Conservation (phyloP, 495 filamentous ascomycete species). For the Neurospora intermedia region DNA sequence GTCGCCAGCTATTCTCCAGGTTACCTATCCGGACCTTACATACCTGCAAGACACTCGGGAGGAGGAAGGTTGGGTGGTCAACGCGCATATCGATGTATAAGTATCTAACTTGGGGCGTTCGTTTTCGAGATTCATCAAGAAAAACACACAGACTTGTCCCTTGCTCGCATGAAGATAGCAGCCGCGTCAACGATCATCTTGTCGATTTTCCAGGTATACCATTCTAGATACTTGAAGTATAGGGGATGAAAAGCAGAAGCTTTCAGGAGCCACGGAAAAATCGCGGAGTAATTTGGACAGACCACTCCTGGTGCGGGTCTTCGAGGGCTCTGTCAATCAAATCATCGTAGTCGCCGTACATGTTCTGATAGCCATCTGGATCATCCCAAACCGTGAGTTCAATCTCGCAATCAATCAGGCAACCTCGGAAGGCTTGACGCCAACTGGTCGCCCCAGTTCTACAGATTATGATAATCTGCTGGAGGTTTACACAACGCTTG, state of each 20-base stretch:
- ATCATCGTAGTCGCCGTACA: neutral
- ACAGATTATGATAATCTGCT: neutral
- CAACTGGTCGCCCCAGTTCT: neutral
- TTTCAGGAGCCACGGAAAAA: neutral
- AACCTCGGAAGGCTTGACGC: neutral
- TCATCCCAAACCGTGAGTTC: neutral
- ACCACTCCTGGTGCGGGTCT: neutral
- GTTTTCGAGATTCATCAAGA: too few relatives aligned
- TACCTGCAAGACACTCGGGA: too few relatives aligned
- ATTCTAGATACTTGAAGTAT: neutral
- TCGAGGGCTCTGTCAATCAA: neutral
- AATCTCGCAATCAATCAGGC: neutral
- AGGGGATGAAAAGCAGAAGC: neutral
- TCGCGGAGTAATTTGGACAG: neutral
- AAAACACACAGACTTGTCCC: too few relatives aligned
- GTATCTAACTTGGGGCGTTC: too few relatives aligned
- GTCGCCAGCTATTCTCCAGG: neutral
- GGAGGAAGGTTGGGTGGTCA: too few relatives aligned
- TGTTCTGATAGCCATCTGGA: neutral
- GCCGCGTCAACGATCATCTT: neutral
- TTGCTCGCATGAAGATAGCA: too few relatives aligned
- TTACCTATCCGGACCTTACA: neutral
- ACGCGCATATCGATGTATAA: too few relatives aligned
- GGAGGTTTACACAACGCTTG: neutral
- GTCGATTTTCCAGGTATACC: neutral